Percentiles rank a stretch among this genome's conserved stretches.
Evolutionary conservation across 306 rosid genomes (phyloP).

Genomic region (Albizia julibrissin): DNA sequence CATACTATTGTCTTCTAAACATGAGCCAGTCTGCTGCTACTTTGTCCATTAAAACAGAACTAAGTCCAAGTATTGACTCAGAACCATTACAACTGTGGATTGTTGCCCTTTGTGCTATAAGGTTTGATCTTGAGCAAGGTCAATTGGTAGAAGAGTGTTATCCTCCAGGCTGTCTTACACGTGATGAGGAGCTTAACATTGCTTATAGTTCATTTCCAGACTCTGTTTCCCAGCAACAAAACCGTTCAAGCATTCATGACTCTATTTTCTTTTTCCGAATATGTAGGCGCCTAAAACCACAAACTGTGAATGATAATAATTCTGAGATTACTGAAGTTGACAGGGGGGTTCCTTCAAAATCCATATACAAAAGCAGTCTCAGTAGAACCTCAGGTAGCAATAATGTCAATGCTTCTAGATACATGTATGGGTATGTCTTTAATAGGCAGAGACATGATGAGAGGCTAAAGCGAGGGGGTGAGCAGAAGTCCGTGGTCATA

Average conservation of each 20-base stretch:
- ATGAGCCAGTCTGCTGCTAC: constrained; percentile 89
- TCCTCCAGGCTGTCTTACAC: constrained; percentile 69
- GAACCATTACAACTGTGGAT: constrained; percentile 71
- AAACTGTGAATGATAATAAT: constrained; percentile 32
- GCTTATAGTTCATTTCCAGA: constrained; percentile 86
- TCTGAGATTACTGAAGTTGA: constrained; percentile 46
- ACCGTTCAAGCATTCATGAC: constrained; percentile 86
- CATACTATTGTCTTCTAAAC: constrained; percentile 35
- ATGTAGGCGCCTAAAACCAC: constrained; percentile 49
- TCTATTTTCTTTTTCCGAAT: constrained; percentile 85
- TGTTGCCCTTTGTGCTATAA: constrained; percentile 74
- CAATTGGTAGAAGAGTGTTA: constrained; percentile 96
- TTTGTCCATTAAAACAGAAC: constrained; percentile 69
- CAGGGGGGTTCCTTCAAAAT: constrained; percentile 40
- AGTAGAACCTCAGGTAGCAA: constrained; percentile 40
- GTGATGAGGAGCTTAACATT: constrained; percentile 82
- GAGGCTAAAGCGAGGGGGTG: constrained; percentile 95
- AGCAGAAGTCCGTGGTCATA: constrained; percentile 92
- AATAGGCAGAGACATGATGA: constrained; percentile 96
- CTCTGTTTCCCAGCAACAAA: constrained; percentile 87
- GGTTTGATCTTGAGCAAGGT: constrained; percentile 94
- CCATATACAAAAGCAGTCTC: constrained; percentile 34
- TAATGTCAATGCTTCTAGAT: constrained; percentile 43
- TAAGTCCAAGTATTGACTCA: constrained; percentile 67
- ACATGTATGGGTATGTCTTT: constrained; percentile 88